Evolutionary conservation across 352 stramenopile species (phyloP).

Genomic region (Thraustochytrium sp.): DNA sequence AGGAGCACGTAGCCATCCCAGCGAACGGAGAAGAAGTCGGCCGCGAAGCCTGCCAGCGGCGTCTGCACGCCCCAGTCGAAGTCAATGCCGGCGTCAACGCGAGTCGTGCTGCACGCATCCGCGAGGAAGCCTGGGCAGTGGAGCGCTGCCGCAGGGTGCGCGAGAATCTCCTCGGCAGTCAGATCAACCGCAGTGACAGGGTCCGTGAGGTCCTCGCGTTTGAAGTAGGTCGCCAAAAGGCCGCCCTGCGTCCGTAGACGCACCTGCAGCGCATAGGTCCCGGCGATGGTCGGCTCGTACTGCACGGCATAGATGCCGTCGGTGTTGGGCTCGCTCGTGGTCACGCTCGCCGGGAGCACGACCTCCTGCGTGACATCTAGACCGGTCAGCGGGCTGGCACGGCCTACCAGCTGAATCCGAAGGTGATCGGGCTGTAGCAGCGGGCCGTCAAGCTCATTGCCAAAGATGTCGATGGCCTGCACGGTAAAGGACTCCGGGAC

Average conservation of each 20-base stretch:
- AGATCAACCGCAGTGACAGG: slow-evolving; percentile 55
- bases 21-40: slow-evolving; percentile 63
- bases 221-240: slow-evolving; percentile 81
- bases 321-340: slow-evolving; percentile 64
- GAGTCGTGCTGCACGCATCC: slow-evolving; percentile 55
- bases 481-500: slow-evolving; percentile 68
- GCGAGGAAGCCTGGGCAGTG: slow-evolving; percentile 18
- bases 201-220: slow-evolving; percentile 75
- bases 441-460: slow-evolving; percentile 76
- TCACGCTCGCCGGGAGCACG: slow-evolving; percentile 55
- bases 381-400: neutral
- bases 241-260: slow-evolving; percentile 69
- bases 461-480: slow-evolving; percentile 79
- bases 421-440: slow-evolving; percentile 47
- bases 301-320: slow-evolving; percentile 71
- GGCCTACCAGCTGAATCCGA: slow-evolving; percentile 20
- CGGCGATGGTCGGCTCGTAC: slow-evolving; percentile 71
- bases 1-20: slow-evolving; percentile 60
- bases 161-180: neutral
- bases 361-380: neutral
- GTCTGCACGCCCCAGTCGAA: slow-evolving; percentile 73
- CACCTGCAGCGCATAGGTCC: slow-evolving; percentile 70
- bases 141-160: neutral
- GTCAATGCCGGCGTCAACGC: slow-evolving; percentile 65
- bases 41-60: slow-evolving; percentile 60